Evolutionary conservation across 768 basidiomycete species (phyloP).

Genomic region (Boletus rubescentipes): DNA sequence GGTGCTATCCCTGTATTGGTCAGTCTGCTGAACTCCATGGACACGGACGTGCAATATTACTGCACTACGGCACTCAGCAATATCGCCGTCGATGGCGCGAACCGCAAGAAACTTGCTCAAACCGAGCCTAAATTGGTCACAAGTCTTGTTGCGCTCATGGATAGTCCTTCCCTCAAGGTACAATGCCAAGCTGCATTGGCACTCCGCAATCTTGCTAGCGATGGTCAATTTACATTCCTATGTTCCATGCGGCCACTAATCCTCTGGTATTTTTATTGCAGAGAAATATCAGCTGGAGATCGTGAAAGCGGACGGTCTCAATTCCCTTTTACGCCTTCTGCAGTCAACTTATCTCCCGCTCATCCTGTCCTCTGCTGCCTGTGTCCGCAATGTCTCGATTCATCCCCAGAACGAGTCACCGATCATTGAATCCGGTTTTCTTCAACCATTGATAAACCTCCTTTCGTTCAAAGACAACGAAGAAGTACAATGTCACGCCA

Average conservation of each 20-base stretch:
- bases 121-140: constrained; percentile 93
- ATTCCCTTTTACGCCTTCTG: constrained; percentile 87
- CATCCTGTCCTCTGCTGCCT: constrained; percentile 96
- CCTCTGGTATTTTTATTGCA: constrained; percentile 31
- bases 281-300: constrained; percentile 99
- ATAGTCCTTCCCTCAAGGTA: constrained; percentile 94
- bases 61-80: constrained; percentile 98
- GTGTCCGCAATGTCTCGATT: constrained; percentile 98
- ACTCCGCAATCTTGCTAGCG: constrained; percentile 93
- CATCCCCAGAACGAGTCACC: constrained; percentile 98
- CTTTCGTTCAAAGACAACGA: constrained; percentile 99
- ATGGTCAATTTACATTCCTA: constrained; percentile 52
- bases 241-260: constrained; percentile 19
- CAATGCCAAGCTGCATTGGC: constrained; percentile 98
- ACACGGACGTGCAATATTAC: constrained; percentile 99
- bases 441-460: constrained; percentile 93
- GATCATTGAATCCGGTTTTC: constrained; percentile 97
- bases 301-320: constrained; percentile 91
- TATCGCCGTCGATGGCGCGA: constrained; percentile 95
- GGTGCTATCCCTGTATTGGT: constrained; percentile 98
- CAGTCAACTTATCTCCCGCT: constrained; percentile 97
- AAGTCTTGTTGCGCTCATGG: constrained; percentile 94
- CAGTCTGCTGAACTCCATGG: constrained; percentile 87
- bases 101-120: constrained; percentile 92
- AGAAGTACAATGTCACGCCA: constrained; percentile 99